Base-by-base conservation (phyloP, 805 yeast species). In the Starmerella potacharoeniae region DNA sequence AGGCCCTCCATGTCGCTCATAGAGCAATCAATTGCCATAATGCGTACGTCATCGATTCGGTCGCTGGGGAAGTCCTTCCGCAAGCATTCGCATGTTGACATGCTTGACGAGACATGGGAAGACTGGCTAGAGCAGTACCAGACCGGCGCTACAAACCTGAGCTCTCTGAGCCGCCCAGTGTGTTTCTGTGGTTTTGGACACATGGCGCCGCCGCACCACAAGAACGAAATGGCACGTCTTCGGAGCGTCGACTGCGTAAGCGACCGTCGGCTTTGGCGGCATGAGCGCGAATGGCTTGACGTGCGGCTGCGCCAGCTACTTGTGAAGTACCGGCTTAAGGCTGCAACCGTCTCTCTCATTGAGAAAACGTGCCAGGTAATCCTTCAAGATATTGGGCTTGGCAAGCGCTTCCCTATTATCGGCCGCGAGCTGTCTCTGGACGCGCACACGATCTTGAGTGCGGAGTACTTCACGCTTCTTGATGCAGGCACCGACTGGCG, bases 401-500 rank as follows among this genome's bases (percentile, higher is more conserved):
- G 71, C 67, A n/a, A 78, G 74, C 55, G 74, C 80, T 50, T 80
- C 81, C 11, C 37, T 0, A 22, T 34, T 13, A 48, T 60, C 13
- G 52, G 61, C 37, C 71, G 87, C 52, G 68, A 66, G 22, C 69
- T 80, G 2, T 80, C 88, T 7, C 67, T 85, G 47, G 93, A 85
- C 65, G 80, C 80, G 8, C 91, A 85, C 68, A 73, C 88, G 0
- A 73, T 85, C 1, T 68, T 85, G 37, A 82, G 89, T 0, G 66
- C 71, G 6, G 80, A 74, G 2, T 73, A 75, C 57, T 77, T 85
- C 53, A 70, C 80, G 4, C 60, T 85, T 7, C 64, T 74, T 5
- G 86, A 84, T 65, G 81, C 89, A 2, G 66, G 79, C 5, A 69
- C 70, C 37, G 95, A 85, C 64, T 85, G 95, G 93, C 72, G 95